phyloP scores from a whole-genome alignment of 306 rosid species.

The Rosa rugosa region DNA sequence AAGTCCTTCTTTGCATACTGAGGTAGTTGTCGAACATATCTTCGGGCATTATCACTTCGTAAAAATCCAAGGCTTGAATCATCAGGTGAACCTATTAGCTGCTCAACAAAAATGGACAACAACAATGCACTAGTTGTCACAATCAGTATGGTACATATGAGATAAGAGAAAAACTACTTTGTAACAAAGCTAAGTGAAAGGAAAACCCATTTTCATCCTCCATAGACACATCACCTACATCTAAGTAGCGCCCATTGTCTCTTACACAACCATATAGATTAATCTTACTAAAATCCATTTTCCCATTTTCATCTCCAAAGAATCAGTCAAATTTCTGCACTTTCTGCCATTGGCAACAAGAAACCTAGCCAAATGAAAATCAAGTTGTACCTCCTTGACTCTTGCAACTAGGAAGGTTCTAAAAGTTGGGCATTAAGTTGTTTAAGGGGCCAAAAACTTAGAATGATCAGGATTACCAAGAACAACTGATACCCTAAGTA shows the following conservation, averaged over 20 bases:
- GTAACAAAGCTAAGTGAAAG: background rate
- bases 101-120: constrained; percentile 29
- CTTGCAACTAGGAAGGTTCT: background rate
- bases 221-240: constrained; percentile 1
- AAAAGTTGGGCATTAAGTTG: background rate
- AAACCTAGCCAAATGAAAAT: constrained; percentile 5
- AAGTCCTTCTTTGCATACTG: constrained; percentile 72
- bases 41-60: constrained; percentile 84
- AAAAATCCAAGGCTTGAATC: constrained; percentile 91
- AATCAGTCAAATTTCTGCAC: constrained; percentile 7
- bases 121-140: background rate
- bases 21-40: constrained; percentile 85
- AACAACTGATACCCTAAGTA: constrained; percentile 15
- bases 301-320: background rate
- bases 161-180: background rate
- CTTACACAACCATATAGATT: background rate
- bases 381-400: background rate
- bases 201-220: background rate
- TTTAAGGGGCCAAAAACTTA: background rate
- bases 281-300: background rate
- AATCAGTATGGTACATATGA: constrained; percentile 13
- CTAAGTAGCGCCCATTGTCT: background rate
- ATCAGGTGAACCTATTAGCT: constrained; percentile 98
- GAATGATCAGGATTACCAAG: background rate
- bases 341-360: constrained; percentile 7